Evolutionary conservation across 352 stramenopile species (phyloP).

Genomic region (Saprolegnia parasitica): DNA sequence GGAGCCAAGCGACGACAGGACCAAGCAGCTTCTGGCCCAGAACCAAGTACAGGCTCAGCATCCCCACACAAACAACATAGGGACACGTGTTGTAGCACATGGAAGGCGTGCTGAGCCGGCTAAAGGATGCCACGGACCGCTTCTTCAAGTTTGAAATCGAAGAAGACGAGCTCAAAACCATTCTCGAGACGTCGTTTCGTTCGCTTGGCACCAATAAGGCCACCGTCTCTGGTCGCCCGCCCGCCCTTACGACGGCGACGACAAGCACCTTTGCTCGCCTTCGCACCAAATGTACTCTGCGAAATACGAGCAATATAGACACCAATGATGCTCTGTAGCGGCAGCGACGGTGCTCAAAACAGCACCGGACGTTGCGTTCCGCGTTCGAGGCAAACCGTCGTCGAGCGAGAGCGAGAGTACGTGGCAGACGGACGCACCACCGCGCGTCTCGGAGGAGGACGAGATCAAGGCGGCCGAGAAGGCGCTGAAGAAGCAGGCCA

Average conservation of each 20-base stretch:
- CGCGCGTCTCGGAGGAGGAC: slow-evolving; percentile 32
- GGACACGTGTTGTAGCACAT: slow-evolving; percentile 43
- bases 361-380: slow-evolving; percentile 50
- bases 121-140: slow-evolving; percentile 70
- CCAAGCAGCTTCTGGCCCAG: not conserved
- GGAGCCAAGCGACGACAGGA: slow-evolving; percentile 5
- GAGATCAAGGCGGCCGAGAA: slow-evolving; percentile 40
- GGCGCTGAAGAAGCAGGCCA: slow-evolving; percentile 86
- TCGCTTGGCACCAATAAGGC: slow-evolving; percentile 28
- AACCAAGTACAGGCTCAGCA: not conserved
- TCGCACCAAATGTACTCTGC: not conserved
- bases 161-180: slow-evolving; percentile 85
- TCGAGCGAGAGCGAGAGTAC: not conserved
- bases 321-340: slow-evolving; percentile 26
- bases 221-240: slow-evolving; percentile 29
- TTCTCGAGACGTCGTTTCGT: slow-evolving; percentile 54
- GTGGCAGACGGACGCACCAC: slow-evolving; percentile 27
- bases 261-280: not conserved
- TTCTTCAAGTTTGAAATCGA: slow-evolving; percentile 95
- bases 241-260: slow-evolving; percentile 32
- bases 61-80: not conserved
- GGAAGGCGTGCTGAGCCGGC: slow-evolving; percentile 52
- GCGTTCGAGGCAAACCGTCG: slow-evolving; percentile 39
- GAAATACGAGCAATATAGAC: slow-evolving; percentile 16
- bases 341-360: not conserved